Percentiles rank a stretch among this genome's conserved stretches.
Conservation (phyloP, 441 rosid genomes). For the Populus tomentosa region DNA sequence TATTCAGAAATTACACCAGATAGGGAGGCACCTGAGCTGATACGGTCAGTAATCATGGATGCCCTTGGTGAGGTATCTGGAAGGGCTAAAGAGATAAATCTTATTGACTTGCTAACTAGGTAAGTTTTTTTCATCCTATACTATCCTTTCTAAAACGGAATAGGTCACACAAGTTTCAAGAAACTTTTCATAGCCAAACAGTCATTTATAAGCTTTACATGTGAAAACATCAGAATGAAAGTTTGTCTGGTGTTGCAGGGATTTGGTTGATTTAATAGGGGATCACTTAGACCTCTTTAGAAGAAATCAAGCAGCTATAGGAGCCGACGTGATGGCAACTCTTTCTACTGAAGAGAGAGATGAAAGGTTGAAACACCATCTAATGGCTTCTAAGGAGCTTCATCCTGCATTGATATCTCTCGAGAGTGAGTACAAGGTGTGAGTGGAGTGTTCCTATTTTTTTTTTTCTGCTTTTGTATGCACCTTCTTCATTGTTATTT, state of each 20-base stretch:
- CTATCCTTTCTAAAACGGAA: neutral
- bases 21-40: conserved; percentile 82
- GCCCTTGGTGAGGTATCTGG: conserved; percentile 83
- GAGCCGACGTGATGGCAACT: conserved; percentile 86
- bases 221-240: conserved; percentile 18
- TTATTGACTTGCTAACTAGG: conserved; percentile 91
- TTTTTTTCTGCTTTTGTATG: conserved; percentile 8
- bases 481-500: neutral
- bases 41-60: conserved; percentile 80
- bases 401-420: conserved; percentile 89
- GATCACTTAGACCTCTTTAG: conserved; percentile 92
- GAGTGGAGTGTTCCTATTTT: conserved; percentile 39
- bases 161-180: neutral
- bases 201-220: neutral
- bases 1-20: conserved; percentile 91
- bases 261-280: conserved; percentile 82
- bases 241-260: conserved; percentile 56
- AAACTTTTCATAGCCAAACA: too few species aligned
- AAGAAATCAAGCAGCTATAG: conserved; percentile 87
- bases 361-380: conserved; percentile 87
- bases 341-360: conserved; percentile 91
- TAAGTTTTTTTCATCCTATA: conserved; percentile 11
- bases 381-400: conserved; percentile 81
- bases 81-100: conserved; percentile 77
- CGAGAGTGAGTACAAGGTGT: conserved; percentile 99